These are phyloP conservation scores for Backusella psychrophila DNA, from an alignment of 192 early-diverging fungal genomes.

Conservation along the genomic window DNA sequence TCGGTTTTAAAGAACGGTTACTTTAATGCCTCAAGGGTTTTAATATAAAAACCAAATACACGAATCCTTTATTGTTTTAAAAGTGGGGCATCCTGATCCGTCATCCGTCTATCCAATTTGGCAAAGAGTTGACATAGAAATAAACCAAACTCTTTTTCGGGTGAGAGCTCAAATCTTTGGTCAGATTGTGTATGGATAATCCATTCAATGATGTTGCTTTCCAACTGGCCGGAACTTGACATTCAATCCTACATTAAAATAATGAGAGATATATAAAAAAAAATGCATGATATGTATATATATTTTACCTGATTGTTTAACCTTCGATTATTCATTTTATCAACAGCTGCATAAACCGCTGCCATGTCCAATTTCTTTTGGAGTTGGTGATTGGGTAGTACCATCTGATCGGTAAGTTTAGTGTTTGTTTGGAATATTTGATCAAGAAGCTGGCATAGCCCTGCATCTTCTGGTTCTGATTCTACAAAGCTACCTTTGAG, in stretches of 20 bases:
- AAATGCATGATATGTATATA: background rate
- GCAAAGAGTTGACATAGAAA: background rate
- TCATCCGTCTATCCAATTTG: background rate
- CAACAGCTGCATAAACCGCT: background rate
- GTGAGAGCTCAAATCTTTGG: background rate
- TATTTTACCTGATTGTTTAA: background rate
- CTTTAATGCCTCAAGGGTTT: no score
- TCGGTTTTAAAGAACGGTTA: no score
- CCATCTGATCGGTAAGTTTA: background rate
- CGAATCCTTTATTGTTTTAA: background rate
- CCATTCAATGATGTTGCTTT: background rate
- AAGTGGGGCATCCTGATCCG: background rate
- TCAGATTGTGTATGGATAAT: background rate
- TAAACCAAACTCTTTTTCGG: background rate
- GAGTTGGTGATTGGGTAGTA: background rate
- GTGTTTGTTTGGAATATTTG: background rate
- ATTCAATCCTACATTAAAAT: background rate
- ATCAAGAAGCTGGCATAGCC: background rate
- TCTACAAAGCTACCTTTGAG: background rate
- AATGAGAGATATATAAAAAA: background rate
- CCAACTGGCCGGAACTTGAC: background rate
- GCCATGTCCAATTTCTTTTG: background rate
- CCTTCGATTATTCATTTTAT: background rate
- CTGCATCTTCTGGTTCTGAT: background rate
- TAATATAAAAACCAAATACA: no score